Base-by-base conservation (phyloP, 805 yeast species). In the Henningerozyma blattae region DNA sequence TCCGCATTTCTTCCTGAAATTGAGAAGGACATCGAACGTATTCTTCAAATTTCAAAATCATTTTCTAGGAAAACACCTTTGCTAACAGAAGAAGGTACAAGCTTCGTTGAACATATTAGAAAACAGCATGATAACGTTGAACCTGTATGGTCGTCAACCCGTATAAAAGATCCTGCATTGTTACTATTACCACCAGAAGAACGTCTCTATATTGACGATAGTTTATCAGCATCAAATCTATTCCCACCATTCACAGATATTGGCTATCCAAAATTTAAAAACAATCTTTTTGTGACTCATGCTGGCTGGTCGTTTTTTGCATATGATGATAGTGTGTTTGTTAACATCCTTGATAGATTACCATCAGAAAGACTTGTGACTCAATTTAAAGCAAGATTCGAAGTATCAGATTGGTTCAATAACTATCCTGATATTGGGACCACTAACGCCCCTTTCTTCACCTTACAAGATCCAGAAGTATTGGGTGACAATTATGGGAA, bases 131-230 rank as follows among this genome's bases (percentile, higher is more conserved):
- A 41, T 28, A 34, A 40, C 22, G 35, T 39, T 13, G 53, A 48
- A 34, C 54, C 54, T 3, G 44, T 43, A 4, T 46, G 48, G 49
- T 43, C 45, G 2, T 34, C 34, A 18, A 29, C 48, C 18, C 31
- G 33, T 16, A 34, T 39, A 13, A 38, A 38, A 14, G 34, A 43
- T 19, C 56, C 54, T 3, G 53, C 48, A 3, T 39, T 36, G 15
- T 25, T 35, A 20, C 34, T 50, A 3, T 29, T 50, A 20, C 51
- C 54, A 2, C 27, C 28, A 24, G 31, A 40, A n/a, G 45, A 48
- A 18, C 40, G 34, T 24, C 27, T 48, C 19, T 25, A 39, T 4
- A 40, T 47, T 8, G 44, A 48, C 24, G 36, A 38, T 2, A 17
- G 16, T 14, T 19, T 15, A 28, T 15, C 27, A 22, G 12, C 12